Evolutionary conservation across 352 stramenopile genomes (phyloP), one percentile per base, ranked within the genome.

Genomic region (Peronospora belbahrii): DNA sequence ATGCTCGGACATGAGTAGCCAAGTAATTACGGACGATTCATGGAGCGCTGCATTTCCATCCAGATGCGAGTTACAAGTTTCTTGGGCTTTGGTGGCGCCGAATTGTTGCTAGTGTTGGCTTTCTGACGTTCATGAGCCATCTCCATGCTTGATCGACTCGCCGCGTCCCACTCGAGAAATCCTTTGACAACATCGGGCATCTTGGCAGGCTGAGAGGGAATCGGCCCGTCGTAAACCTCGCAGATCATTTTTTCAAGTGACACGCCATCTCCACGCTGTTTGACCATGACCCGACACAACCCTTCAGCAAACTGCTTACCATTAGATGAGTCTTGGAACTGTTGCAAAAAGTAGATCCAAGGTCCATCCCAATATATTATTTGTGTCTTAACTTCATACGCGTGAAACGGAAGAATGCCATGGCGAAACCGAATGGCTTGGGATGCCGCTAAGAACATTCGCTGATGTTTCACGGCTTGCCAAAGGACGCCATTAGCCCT

Each of bases 351-450:
- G 52, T 81, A 86, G 40, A 79, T 66, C 71, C 71, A 84, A 20
- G 54, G 39, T 19, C 82, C 71, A 44, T 86, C 74, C 50, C 58
- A 74, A 42, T 75, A 70, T 18, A 77, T 53, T 32, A 84, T 44
- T 30, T 67, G 50, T 23, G 74, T 71, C 47, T 65, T 72, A 35
- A 86, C 69, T 48, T 86, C 72, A 42, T 86, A 86, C 7, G 71
- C 52, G 7, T 64, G 52, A 45, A 84, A 81, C 13, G 72, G 63
- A 4, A 60, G 47, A 38, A 86, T 79, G n/a, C 64, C 52, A 25
- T 74, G 58, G n/a, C 74, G 71, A 63, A 77, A 83, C 14, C 74
- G 71, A 23, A 85, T 73, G 6, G 61, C 54, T 43, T 91, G 76
- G 33, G 75, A 84, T 18, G 49, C 74, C 0, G 74, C 64, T 14